Percentiles rank a stretch among this genome's conserved stretches.
Conservation (phyloP, 306 rosid genomes). For the Urtica urens region DNA sequence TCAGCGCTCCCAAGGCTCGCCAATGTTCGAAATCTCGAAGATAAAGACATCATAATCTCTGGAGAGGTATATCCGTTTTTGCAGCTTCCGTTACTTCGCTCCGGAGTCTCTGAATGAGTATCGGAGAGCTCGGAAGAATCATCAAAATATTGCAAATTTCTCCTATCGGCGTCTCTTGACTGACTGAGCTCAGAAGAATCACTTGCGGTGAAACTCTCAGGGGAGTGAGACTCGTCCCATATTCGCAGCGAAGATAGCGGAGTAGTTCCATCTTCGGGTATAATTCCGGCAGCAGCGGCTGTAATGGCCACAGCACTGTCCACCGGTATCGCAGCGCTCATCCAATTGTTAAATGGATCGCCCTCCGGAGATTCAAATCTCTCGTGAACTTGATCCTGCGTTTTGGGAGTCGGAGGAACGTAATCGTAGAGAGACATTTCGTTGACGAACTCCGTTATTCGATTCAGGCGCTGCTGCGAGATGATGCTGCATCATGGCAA, state of each 20-base stretch:
- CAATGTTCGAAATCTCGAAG: constrained; percentile 26
- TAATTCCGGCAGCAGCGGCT: constrained; percentile 80
- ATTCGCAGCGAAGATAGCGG: constrained; percentile 32
- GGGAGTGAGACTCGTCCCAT: constrained; percentile 58
- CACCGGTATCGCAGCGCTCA: constrained; percentile 72
- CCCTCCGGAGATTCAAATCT: constrained; percentile 32
- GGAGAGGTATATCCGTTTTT: constrained; percentile 47
- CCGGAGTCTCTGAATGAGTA: constrained; percentile 25
- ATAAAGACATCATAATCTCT: constrained; percentile 28
- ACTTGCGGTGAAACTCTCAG: constrained; percentile 45
- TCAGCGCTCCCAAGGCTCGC: constrained; percentile 65
- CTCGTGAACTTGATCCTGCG: constrained; percentile 36
- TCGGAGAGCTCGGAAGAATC: constrained; percentile 38
- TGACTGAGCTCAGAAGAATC: constrained; percentile 58
- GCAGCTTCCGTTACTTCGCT: constrained; percentile 36
- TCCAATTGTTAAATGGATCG: constrained; percentile 49
- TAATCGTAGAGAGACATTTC: constrained; percentile 41
- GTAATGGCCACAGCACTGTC: constrained; percentile 50
- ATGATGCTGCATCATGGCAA: constrained; percentile 66
- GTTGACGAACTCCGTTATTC: constrained; percentile 64
- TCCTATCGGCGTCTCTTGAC: constrained; percentile 40
- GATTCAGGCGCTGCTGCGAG: constrained; percentile 90
- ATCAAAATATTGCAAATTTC: constrained; percentile 32
- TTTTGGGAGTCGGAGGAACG: constrained; percentile 33
- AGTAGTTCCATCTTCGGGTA: constrained; percentile 47